Base-by-base conservation (phyloP, 768 basidiomycete genomes). In the Boletus subcaerulescens region DNA sequence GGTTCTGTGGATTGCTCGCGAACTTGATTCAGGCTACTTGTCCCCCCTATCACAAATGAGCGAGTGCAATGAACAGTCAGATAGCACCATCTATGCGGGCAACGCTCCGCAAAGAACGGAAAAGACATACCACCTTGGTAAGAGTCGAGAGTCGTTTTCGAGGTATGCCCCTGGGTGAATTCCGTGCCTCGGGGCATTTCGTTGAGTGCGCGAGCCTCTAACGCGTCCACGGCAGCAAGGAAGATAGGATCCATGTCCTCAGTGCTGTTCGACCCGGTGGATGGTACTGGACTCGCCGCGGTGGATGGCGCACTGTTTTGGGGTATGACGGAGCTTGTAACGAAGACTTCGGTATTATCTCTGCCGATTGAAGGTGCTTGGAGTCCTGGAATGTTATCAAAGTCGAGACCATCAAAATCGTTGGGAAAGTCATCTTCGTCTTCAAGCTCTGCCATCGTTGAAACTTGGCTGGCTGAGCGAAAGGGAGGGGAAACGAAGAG, bases 391-490 rank as follows among this genome's bases (percentile, higher is more conserved):
- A 74, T 52, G 12, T 54, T 74, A 26, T 81, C 74, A 55, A 77
- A 80, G 57, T 78, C 74, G 20, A 83, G 43, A 15, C 76, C 77
- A 4, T 76, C 76, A 53, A 85, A 80, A 22, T 79, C 77, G 61
- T 86, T 84, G 0, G 77, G 77, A 53, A 80, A 87, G 51, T 83
- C 78, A 61, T 86, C 81, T n/a, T 72, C 72, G 1, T 60, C 63
- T 32, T 61, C 61, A 1, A 29, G 43, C 50, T 61, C 62, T 33
- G 67, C 45, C 72, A 73, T 73, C 43, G 43, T 44, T 38, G 36
- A 24, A 29, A 35, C 22, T 24, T 39, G 47, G 18, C 53, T 56
- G 26, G 39, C 11, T 8, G 45, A n/a, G 39, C 29, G 14, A 35
- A 14, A 35, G 1, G 31, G 29, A 12, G 39, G 35, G 9, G 29